A percentile compares a stretch with the other conserved stretches of the same genome.
phyloP scores from a whole-genome alignment of 2,329 filamentous ascomycete species.

The Fusarium newnesense region DNA sequence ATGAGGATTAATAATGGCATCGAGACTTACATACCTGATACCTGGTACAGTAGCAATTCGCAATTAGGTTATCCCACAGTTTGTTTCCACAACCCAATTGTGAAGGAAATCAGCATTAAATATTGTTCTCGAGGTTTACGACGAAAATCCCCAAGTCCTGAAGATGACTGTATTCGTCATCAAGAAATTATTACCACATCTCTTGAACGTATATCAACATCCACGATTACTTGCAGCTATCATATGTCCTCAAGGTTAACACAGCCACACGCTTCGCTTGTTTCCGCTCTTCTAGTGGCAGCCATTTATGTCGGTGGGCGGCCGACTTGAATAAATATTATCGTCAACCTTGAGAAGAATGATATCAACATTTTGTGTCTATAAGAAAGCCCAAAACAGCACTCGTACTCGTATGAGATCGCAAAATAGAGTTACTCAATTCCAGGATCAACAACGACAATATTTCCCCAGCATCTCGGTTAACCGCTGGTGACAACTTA shows the following conservation, averaged over 20 bases:
- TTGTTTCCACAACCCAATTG: background rate
- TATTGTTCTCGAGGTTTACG: no score
- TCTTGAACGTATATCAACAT: background rate
- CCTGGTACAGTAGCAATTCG: background rate
- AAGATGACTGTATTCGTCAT: background rate
- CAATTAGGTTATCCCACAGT: background rate
- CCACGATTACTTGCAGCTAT: background rate
- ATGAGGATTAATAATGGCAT: slow-evolving; percentile 6
- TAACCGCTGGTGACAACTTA: background rate
- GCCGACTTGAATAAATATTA: slow-evolving; percentile 11
- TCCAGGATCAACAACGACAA: background rate
- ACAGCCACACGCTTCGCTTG: slow-evolving; percentile 29
- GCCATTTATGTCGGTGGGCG: slow-evolving; percentile 1
- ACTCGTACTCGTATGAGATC: background rate
- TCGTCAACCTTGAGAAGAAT: background rate
- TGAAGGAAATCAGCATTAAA: background rate
- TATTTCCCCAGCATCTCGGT: background rate
- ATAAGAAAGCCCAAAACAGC: no score
- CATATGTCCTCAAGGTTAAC: background rate
- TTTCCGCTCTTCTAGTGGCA: slow-evolving; percentile 13
- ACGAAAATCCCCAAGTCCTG: background rate
- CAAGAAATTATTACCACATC: background rate
- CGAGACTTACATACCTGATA: background rate
- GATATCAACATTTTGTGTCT: background rate
- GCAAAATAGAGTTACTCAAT: background rate